Evolutionary conservation across 1,284 basidiomycete genomes (phyloP), one percentile per base, ranked within the genome.

Genomic region (Puccinia polysora): DNA sequence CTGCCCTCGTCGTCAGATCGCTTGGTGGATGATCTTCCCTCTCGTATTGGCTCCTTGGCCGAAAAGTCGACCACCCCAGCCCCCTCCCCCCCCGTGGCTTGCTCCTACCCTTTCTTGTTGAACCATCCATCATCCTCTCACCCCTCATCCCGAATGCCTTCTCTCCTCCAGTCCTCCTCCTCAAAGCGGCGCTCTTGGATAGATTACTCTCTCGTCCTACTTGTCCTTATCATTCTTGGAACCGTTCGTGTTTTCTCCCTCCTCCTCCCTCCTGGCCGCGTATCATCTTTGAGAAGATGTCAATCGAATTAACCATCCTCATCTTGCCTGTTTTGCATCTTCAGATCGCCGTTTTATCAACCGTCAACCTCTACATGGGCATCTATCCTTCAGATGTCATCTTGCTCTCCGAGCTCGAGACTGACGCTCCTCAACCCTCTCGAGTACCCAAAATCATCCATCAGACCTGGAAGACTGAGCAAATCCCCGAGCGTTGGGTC

Each of bases 401-500:
- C 28, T 36, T n/a, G 2, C 30, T 36, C 6, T 8, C n/a, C n/a
- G 56, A 59, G 14, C 6, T n/a, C n/a, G n/a, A n/a, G n/a, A n/a
- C 20, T 36, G 40, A n/a, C n/a, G 20, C 25, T 36, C 2, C 2
- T 23, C 3, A 3, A 12, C 56, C 14, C 3, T 30, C 2, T 78
- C 78, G 12, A 65, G 88, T 97, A 50, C 95, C 95, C 1, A 85
- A 91, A 62, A 91, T 98, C 77, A 87, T 98, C 68, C 95, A 98
- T 81, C 95, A 97, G 84, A 98, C 95, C 23, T 98, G 95, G 95
- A 97, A 96, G 83, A 87, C 88, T 20, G 88, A 95, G 75, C 85
- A 84, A 0, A 83, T 98, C 25, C 96, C 96, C 3, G 82, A 85
- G 49, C 85, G 86, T 74, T 98, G 94, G 94, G 85, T 86, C 75